These are phyloP conservation scores for Takakia lepidozioides DNA, from an alignment of 225 moss, liverwort and hornwort genomes.

Conservation along the genomic window DNA sequence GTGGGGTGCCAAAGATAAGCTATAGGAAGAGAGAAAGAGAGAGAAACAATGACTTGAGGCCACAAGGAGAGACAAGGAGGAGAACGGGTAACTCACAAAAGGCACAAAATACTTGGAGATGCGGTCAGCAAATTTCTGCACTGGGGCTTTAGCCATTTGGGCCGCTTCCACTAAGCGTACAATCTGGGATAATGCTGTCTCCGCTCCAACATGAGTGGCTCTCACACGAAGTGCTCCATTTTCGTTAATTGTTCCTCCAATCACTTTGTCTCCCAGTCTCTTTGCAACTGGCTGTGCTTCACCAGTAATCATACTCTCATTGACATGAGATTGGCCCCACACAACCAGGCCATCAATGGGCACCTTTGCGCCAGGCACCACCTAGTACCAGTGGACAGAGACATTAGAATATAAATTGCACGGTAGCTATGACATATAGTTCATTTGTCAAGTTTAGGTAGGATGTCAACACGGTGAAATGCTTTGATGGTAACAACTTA, in stretches of 20 bases:
- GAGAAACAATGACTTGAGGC: too few relatives aligned
- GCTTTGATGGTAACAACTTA: too few relatives aligned
- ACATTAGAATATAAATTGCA: too few relatives aligned
- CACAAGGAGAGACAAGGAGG: too few relatives aligned
- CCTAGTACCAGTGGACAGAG: too few relatives aligned
- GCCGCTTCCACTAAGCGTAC: constrained; percentile 96
- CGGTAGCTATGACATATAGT: too few relatives aligned
- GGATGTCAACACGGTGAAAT: too few relatives aligned
- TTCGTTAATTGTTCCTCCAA: constrained; percentile 97
- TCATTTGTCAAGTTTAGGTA: too few relatives aligned
- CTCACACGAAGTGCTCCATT: constrained; percentile 76
- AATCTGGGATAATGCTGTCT: constrained; percentile 94
- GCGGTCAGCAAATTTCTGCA: constrained; percentile 91
- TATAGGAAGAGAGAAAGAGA: too few relatives aligned
- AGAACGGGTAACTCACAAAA: constrained; percentile 23
- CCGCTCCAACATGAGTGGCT: constrained; percentile 92
- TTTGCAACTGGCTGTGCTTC: constrained; percentile 91
- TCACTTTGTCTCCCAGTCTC: constrained; percentile 76
- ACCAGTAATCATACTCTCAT: constrained; percentile 98
- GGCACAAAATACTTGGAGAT: constrained; percentile 97
- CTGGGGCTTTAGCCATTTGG: constrained; percentile 98
- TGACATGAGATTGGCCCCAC: constrained; percentile 91
- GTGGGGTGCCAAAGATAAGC: too few relatives aligned
- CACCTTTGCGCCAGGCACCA: constrained; percentile 86
- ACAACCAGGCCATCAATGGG: constrained; percentile 83